Evolutionary conservation across 208 protist species (phyloP).

Genomic region (Trypanosoma boissoni): DNA sequence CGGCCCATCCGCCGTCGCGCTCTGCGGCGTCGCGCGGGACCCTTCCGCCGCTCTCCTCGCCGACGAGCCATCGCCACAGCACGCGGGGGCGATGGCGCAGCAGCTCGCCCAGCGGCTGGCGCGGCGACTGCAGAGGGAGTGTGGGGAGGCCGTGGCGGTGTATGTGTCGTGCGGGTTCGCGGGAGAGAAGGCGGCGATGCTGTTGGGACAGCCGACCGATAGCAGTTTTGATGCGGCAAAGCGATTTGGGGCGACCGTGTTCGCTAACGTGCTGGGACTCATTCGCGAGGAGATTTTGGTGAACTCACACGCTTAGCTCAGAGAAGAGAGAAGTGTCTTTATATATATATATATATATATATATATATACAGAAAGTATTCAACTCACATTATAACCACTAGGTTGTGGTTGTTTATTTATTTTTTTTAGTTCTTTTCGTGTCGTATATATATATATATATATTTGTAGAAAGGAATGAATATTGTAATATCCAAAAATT

Average conservation of each 20-base stretch:
- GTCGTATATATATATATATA: too few relatives aligned
- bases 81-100: constrained; percentile 36
- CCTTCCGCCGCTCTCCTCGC: constrained; percentile 30
- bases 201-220: constrained; percentile 54
- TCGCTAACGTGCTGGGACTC: constrained; percentile 22
- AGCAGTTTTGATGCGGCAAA: constrained; percentile 40
- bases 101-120: constrained; percentile 44
- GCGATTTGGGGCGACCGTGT: constrained; percentile 48
- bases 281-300: constrained; percentile 25
- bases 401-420: too few relatives aligned
- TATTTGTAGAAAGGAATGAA: too few relatives aligned
- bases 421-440: too few relatives aligned
- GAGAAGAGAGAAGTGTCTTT: too few relatives aligned
- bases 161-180: constrained; percentile 56
- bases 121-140: constrained; percentile 23
- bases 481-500: too few relatives aligned
- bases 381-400: too few relatives aligned
- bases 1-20: constrained; percentile 38
- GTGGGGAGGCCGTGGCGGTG: constrained; percentile 23
- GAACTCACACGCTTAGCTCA: too few relatives aligned
- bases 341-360: too few relatives aligned
- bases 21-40: constrained; percentile 6
- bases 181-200: constrained; percentile 29
- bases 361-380: too few relatives aligned
- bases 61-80: constrained; percentile 22